Evolutionary conservation across 495 filamentous ascomycete genomes (phyloP).

Genomic region (Aspergillus leporis): DNA sequence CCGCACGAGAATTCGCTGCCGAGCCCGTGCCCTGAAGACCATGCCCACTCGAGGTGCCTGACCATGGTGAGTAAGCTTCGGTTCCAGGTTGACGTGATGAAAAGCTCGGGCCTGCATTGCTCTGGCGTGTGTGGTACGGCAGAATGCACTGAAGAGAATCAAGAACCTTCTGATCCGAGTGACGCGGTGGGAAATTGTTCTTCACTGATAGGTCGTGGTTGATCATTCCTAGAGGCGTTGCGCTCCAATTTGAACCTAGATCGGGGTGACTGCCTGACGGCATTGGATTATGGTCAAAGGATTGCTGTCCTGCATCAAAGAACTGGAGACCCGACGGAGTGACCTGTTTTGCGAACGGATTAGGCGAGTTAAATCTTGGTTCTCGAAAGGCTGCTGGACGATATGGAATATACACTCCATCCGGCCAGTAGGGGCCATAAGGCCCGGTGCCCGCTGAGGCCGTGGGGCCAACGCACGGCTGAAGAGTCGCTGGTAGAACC

Average conservation of each 20-base stretch:
- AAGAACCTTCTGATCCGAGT: slow-evolving; percentile 37
- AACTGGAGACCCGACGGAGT: slow-evolving; percentile 23
- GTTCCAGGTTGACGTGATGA: slow-evolving; percentile 22
- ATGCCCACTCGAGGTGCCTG: slow-evolving; percentile 19
- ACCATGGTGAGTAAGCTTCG: slow-evolving; percentile 28
- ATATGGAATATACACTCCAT: slow-evolving; percentile 76
- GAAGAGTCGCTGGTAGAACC: slow-evolving; percentile 68
- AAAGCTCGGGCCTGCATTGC: slow-evolving; percentile 19
- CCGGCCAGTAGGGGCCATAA: slow-evolving; percentile 76
- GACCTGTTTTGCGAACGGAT: slow-evolving; percentile 21
- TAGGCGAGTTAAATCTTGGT: slow-evolving; percentile 45
- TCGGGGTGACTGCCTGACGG: slow-evolving; percentile 28
- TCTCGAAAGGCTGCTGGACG: slow-evolving; percentile 65
- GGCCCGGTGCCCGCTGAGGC: slow-evolving; percentile 71
- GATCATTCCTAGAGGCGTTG: slow-evolving; percentile 26
- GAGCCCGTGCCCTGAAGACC: slow-evolving; percentile 26
- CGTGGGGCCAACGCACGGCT: slow-evolving; percentile 69
- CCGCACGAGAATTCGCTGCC: slow-evolving; percentile 23
- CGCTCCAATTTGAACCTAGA: slow-evolving; percentile 34
- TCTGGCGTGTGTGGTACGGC: slow-evolving; percentile 36
- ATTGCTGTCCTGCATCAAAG: slow-evolving; percentile 32
- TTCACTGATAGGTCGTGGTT: slow-evolving; percentile 33
- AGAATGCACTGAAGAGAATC: slow-evolving; percentile 26
- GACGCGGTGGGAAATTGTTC: slow-evolving; percentile 43
- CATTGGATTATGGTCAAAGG: slow-evolving; percentile 29